Conservation (phyloP, 352 stramenopile species). For the Globisporangium ultimum region DNA sequence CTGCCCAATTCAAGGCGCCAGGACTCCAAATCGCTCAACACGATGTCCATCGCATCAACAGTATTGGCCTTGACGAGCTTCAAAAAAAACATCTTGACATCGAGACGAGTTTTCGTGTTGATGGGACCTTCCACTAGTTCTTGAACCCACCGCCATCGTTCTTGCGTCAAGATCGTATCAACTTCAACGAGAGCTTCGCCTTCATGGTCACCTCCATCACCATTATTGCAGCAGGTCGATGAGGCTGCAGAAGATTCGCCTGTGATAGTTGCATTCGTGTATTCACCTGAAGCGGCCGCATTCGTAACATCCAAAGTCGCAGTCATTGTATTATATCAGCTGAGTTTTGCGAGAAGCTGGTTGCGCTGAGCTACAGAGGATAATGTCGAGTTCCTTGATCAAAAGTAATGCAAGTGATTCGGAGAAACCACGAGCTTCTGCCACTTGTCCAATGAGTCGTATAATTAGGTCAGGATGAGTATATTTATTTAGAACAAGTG, state of each 20-base stretch:
- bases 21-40: conserved; percentile 3
- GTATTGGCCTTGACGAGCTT: not conserved
- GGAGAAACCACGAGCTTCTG: too few relatives aligned
- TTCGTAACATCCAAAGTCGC: not conserved
- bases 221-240: not conserved
- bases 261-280: not conserved
- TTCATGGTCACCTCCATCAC: not conserved
- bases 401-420: too few relatives aligned
- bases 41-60: not conserved
- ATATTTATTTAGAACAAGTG: too few relatives aligned
- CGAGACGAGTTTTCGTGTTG: not conserved
- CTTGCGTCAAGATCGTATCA: conserved; percentile 4
- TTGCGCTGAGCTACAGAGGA: not conserved
- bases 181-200: conserved; percentile 1
- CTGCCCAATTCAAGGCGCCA: not conserved
- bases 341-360: not conserved
- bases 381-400: too few relatives aligned
- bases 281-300: not conserved
- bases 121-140: conserved; percentile 1
- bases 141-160: conserved; percentile 8
- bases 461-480: too few relatives aligned
- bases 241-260: not conserved
- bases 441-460: too few relatives aligned
- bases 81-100: conserved; percentile 5
- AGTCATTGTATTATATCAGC: not conserved